These are phyloP conservation scores for Stipa capillata DNA, from an alignment of 176 grass and related monocot genomes.

Conservation along the genomic window DNA sequence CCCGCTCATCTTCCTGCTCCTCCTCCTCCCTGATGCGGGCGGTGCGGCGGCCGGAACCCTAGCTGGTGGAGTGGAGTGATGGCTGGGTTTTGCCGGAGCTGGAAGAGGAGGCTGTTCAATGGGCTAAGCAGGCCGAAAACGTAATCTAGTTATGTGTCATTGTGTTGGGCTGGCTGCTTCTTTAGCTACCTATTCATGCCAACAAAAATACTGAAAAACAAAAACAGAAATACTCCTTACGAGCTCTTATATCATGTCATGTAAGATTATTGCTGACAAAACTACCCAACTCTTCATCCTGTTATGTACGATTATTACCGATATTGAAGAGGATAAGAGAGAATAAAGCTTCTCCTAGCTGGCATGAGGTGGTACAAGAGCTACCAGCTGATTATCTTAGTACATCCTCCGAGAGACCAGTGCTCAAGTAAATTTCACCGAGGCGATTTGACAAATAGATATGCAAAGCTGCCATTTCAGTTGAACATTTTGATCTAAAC, in stretches of 20 bases:
- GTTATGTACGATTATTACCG: not conserved
- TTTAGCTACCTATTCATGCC: not conserved
- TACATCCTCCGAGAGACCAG: not conserved
- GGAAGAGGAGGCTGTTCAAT: not conserved
- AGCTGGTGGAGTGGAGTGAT: too few species aligned
- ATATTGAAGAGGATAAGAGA: not conserved
- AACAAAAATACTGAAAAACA: not conserved
- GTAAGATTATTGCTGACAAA: not conserved
- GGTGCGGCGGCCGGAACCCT: constrained; percentile 3
- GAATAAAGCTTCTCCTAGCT: not conserved
- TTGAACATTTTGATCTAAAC: not conserved
- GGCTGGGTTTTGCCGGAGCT: not conserved
- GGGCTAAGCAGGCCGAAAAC: not conserved
- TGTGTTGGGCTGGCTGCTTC: not conserved
- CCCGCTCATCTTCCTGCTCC: constrained; percentile 35
- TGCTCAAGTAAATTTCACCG: not conserved
- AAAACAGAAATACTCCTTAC: too few species aligned
- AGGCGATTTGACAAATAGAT: not conserved
- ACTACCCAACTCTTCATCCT: too few species aligned
- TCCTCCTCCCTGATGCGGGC: not conserved
- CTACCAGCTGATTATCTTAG: not conserved
- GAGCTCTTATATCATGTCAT: not conserved
- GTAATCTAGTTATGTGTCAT: not conserved
- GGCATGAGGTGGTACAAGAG: not conserved
- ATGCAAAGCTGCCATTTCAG: not conserved